Evolutionary conservation across 2,329 filamentous ascomycete species (phyloP), one percentile per base, ranked within the genome.

Genomic region (Ophiocordyceps polyrhachis-furcata): DNA sequence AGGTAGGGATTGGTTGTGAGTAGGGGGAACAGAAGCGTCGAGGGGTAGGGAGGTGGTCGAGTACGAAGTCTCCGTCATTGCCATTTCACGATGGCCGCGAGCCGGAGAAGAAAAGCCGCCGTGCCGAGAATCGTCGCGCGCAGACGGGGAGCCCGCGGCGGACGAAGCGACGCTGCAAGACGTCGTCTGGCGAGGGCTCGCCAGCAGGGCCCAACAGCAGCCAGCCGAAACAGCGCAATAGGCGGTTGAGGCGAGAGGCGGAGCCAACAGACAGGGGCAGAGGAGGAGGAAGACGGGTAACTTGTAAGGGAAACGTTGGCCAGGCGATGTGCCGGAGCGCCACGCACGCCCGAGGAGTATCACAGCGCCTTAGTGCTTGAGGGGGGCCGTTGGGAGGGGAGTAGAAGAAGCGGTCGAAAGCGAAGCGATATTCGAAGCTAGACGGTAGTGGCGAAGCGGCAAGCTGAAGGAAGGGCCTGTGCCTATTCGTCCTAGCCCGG

Each of bases 41-140:
- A 65, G 63, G 52, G 70, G 63, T 53, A 73, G 68, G 53, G 74
- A 74, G 32, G 68, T 65, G 51, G 68, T 64, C 53, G 71, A 65
- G 52, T 72, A 71, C 52, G 73, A 70, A 50, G 67, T 66, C 52
- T 71, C 65, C 56, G 73, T 73, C 69, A 77, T 72, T 57, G 73
- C 59, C 51, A 56, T 59, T 56, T 59, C 60, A 51, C 53, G 50
- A 53, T 51, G 43, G 40, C 44, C 32, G 20, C 25, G 14, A 29
- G 23, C 38, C 15, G 28, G 35, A 12, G 42, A 42, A 21, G 14
- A n/a, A 42, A 20, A n/a, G 28, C 15, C 23, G 42, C 31, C 21
- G 20, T 35, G 17, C 12, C 17, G 38, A 43, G 11, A 17, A n/a
- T 25, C 19, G 42, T 32, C 42, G 42, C 17, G 40, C 41, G 44